phyloP scores from a whole-genome alignment of 139 green algal genomes.

The Penium margaritaceum region DNA sequence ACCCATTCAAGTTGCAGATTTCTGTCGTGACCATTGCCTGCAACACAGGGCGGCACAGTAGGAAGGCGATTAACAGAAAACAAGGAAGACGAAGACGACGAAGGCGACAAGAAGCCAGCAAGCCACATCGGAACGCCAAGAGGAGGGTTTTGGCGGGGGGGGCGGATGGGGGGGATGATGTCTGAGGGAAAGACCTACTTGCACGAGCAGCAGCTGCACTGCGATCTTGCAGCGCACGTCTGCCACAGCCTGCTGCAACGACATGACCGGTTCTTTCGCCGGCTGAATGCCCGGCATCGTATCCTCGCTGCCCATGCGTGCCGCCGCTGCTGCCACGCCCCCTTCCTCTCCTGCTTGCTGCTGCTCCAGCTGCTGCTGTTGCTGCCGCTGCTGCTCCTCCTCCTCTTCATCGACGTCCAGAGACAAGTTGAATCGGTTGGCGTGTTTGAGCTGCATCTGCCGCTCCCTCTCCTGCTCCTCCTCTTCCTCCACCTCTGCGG shows the following conservation, averaged over 20 bases:
- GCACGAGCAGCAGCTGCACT: conserved; percentile 84
- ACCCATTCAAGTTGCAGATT: background rate
- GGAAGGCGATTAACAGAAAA: too few species aligned
- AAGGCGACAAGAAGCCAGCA: background rate
- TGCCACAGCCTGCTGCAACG: conserved; percentile 68
- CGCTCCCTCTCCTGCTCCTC: conserved; percentile 8
- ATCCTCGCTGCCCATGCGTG: conserved; percentile 6
- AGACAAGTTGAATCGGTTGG: background rate
- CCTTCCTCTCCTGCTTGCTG: conserved; percentile 16
- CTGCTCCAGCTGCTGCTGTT: conserved; percentile 2
- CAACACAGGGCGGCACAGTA: too few species aligned
- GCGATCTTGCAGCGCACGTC: conserved; percentile 63
- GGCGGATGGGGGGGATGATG: background rate
- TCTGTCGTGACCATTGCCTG: background rate
- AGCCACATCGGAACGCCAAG: background rate
- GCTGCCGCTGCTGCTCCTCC: background rate
- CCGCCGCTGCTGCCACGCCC: background rate
- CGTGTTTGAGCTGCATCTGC: background rate
- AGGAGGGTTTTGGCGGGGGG: too few species aligned
- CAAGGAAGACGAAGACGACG: background rate
- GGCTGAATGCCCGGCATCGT: conserved; percentile 7
- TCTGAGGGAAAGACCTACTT: conserved; percentile 45
- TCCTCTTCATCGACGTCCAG: background rate
- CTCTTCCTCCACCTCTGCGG: conserved; percentile 13
- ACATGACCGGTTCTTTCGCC: too few species aligned